Evolutionary conservation across 202 grass and related monocot species (phyloP), one percentile per base, ranked within the genome.

Genomic region (Bolboschoenoplectus hybrid): DNA sequence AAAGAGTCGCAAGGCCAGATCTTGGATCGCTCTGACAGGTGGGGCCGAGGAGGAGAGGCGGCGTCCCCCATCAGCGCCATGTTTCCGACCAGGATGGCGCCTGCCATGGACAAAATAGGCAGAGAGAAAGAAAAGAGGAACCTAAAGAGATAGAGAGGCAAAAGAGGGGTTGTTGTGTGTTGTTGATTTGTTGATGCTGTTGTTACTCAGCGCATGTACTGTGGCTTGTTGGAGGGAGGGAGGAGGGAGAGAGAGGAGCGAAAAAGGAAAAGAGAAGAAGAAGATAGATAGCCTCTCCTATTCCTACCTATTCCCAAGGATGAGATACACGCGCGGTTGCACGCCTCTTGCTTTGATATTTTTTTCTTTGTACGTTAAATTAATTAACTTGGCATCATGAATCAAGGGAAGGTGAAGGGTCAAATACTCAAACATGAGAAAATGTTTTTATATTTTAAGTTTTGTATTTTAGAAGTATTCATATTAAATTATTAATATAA

Each of bases 41-140:
- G 81, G 9, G 67, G 80, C 45, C 84, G 38, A 47, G 62, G 69
- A 3, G 85, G 46, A 66, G 53, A 82, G 17, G 16, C 82, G 55
- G 61, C 51, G 81, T 90, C 87, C 13, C 38, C 38, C 34, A 89
- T 86, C 53, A 88, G 87, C 7, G 84, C 67, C 52, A 91, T 83
- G 64, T 94, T 94, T 74, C 96, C 93, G 77, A 95, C 86, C 36
- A 98, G 82, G 62, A 98, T 63, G 74, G 86, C 88, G 84, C 86
- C 89, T 81, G 88, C 88, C 95, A 97, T 97, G 73, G 82, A 84
- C 85, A 75, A 50, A 3, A 7, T 0, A 40, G 66, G 36, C 14
- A 70, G 67, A 69, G 67, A 74, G 75, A 32, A 32, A 7, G 2
- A 75, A 39, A 9, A 6, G 26, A 41, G 40, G 2, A 10, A 49